Evolutionary conservation across 148 eudicot genomes (phyloP).

Genomic region (Pharnaceum exiguum): DNA sequence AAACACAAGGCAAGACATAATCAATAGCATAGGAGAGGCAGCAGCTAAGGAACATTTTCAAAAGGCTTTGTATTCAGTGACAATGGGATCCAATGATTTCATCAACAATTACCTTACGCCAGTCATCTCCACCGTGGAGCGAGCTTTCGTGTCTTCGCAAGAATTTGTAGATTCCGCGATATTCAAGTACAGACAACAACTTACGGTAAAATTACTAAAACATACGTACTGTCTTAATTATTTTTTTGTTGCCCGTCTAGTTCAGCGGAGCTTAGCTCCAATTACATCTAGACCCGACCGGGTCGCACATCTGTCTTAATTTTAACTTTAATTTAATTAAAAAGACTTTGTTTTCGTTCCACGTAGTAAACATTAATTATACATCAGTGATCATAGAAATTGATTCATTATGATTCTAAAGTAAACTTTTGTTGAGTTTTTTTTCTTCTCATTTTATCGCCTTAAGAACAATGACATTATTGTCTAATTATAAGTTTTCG

Average conservation of each 20-base stretch:
- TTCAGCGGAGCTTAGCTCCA: no score
- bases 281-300: no score
- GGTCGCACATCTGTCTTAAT: no score
- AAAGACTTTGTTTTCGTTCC: no score
- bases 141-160: conserved; percentile 42
- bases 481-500: background rate
- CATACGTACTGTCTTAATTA: no score
- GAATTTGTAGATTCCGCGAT: conserved; percentile 49
- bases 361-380: no score
- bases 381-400: no score
- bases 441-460: no score
- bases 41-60: conserved; percentile 39
- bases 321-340: no score
- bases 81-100: conserved; percentile 92
- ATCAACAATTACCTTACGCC: conserved; percentile 84
- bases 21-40: conserved; percentile 41
- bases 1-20: conserved; percentile 64
- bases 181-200: conserved; percentile 50
- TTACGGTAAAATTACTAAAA: conserved; percentile 47
- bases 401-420: no score
- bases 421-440: no score
- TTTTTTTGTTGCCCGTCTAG: no score
- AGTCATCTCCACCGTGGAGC: conserved; percentile 37
- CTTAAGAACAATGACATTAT: background rate
- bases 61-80: conserved; percentile 56